Evolutionary conservation across 1,139 yeast genomes (phyloP).

Genomic region (Pichia sp.): DNA sequence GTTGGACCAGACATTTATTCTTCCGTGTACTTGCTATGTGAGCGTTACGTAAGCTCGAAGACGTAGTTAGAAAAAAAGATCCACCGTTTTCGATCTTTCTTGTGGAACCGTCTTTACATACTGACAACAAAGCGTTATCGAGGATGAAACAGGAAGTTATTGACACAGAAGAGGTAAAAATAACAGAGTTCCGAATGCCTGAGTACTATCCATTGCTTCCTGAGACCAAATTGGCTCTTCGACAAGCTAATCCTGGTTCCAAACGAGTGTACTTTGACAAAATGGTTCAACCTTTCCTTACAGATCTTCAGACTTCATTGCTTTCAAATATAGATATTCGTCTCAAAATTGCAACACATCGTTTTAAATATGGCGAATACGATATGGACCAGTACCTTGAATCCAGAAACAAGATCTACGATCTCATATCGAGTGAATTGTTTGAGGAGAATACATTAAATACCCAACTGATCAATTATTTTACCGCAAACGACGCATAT

Average conservation of each 20-base stretch:
- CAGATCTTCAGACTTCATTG: constrained; percentile 10
- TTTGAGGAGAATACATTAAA: not conserved
- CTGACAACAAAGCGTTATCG: too few relatives aligned
- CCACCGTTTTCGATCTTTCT: too few relatives aligned
- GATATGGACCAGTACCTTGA: constrained; percentile 11
- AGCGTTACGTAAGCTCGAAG: too few relatives aligned
- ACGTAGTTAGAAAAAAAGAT: too few relatives aligned
- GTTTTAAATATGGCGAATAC: constrained; percentile 7
- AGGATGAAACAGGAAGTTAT: too few relatives aligned
- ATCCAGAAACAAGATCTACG: constrained; percentile 7
- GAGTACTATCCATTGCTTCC: constrained; percentile 16
- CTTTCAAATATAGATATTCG: constrained; percentile 11
- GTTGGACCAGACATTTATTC: too few relatives aligned
- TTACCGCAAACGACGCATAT: constrained; percentile 7
- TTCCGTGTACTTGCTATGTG: too few relatives aligned
- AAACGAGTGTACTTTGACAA: constrained; percentile 8
- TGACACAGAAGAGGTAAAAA: not conserved
- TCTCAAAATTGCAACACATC: constrained; percentile 10
- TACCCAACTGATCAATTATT: not conserved
- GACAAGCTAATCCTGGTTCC: constrained; percentile 5
- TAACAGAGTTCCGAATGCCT: constrained; percentile 9
- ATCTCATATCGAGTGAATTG: not conserved
- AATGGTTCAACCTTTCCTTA: constrained; percentile 3
- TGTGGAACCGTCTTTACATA: too few relatives aligned
- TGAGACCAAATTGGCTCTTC: constrained; percentile 7